Base-by-base conservation (phyloP, 1,139 yeast genomes). In the Spathaspora sp. region DNA sequence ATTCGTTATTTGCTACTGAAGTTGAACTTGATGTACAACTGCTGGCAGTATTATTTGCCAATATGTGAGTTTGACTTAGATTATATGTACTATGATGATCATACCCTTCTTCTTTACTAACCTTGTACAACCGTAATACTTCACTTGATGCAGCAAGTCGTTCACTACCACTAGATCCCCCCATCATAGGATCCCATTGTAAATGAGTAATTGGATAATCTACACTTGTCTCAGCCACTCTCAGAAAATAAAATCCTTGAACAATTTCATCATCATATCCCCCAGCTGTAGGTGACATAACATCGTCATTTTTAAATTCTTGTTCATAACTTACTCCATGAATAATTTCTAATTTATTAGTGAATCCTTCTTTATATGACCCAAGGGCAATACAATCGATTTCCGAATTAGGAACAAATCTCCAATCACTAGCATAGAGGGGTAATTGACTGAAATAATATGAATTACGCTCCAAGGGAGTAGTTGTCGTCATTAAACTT, bases 71-170 rank as follows among this genome's bases (percentile, higher is more conserved):
- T 53, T 72, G 77, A 3, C 54, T 55, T 39, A 72, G 50, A 40
- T 71, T 64, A 48, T 57, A 64, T 33, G 8, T 15, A 15, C 10
- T 31, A 15, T 13, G n/a, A 31, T 15, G n/a, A 13, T 65, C 67
- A 31, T 63, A 61, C 16, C 63, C 68, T 16, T 66, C 66, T 29
- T 65, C 69, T 40, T 60, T 63, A 34, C 67, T 68, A 38, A 82
- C 72, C 51, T 80, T 80, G 75, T 89, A 88, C 23, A 88, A 59
- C 45, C 93, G 70, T 47, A 88, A 67, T 41, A 86, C 84, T 56
- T 88, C 95, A 47, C 86, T 82, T 9, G 89, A 78, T 0, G 91
- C 80, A 1, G 89, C 85, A 39, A 88, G 62, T 47, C 83, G 64
- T 50, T 77, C 75, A 11, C 52, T 49, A 43, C 50, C 49, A 27